Percentiles rank a stretch among this genome's conserved stretches.
These are phyloP conservation scores for Neonectria punicea DNA, from an alignment of 2,329 filamentous ascomycete species.

Conservation along the genomic window DNA sequence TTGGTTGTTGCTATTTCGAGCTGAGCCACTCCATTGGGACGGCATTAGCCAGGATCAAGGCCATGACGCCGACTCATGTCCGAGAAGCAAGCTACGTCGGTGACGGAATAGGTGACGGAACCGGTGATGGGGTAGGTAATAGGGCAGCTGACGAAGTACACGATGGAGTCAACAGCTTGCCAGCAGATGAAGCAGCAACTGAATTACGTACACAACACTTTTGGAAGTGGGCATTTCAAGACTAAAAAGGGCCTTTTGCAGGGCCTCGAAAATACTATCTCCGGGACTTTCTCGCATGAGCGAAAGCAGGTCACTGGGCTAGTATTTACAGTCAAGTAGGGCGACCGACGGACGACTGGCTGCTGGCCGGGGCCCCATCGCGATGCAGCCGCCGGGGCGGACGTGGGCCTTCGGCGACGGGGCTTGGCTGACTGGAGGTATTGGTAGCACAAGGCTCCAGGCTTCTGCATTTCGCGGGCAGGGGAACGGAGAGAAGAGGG, in stretches of 20 bases:
- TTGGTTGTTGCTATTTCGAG: neutral
- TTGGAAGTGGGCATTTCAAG: neutral
- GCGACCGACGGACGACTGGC: neutral
- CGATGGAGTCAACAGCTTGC: constrained; percentile 2
- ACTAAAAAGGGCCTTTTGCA: constrained; percentile 2
- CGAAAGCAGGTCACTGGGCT: constrained; percentile 23
- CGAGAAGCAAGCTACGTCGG: constrained; percentile 13
- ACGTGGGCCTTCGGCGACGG: neutral
- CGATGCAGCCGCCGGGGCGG: neutral
- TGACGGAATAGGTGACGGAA: constrained; percentile 1
- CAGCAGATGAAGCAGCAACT: constrained; percentile 2
- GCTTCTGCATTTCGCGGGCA: neutral
- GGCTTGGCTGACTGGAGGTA: neutral
- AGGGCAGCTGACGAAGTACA: constrained; percentile 8
- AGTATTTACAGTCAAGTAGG: constrained; percentile 21
- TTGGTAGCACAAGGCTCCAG: neutral
- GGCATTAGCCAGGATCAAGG: constrained; percentile 5
- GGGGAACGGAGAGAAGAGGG: constrained; percentile 6
- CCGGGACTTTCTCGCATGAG: constrained; percentile 31
- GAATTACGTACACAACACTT: constrained; percentile 19
- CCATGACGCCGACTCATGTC: constrained; percentile 6
- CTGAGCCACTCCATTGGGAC: neutral
- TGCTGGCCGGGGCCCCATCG: neutral
- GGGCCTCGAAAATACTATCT: constrained; percentile 29
- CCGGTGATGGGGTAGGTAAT: constrained; percentile 11